Percentiles rank a stretch among this genome's conserved stretches.
Evolutionary conservation across 305 asterid genomes (phyloP).

Genomic region (Ilex paraguariensis): DNA sequence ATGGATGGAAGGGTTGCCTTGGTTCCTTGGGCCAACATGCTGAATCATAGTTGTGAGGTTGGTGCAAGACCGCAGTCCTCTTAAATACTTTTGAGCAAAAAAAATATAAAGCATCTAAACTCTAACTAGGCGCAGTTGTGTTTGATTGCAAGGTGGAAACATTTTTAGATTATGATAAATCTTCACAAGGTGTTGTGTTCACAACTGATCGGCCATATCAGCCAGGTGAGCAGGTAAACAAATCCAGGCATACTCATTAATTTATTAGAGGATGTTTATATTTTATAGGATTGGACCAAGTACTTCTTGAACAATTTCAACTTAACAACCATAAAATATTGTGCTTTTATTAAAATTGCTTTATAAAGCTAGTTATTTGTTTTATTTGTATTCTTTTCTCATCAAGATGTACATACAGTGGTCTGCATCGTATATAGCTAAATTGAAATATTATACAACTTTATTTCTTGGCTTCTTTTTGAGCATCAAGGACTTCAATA

Average conservation of each 20-base stretch:
- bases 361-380: too few relatives aligned
- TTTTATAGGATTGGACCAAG: background rate
- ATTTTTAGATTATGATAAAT: constrained; percentile 85
- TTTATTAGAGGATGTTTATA: constrained; percentile 6
- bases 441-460: too few relatives aligned
- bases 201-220: constrained; percentile 88
- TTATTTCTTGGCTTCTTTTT: too few relatives aligned
- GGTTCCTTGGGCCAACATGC: constrained; percentile 99
- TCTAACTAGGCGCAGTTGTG: constrained; percentile 17
- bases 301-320: background rate
- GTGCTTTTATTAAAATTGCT: too few relatives aligned
- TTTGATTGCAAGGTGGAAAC: constrained; percentile 60
- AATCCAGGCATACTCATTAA: constrained; percentile 16
- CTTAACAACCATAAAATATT: too few relatives aligned
- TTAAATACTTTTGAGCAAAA: constrained; percentile 6
- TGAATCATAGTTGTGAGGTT: constrained; percentile 88
- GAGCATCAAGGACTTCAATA: too few relatives aligned
- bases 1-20: constrained; percentile 85
- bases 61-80: constrained; percentile 14
- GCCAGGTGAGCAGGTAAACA: constrained; percentile 99
- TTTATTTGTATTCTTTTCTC: too few relatives aligned
- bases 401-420: too few relatives aligned
- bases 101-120: constrained; percentile 8
- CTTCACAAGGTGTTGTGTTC: constrained; percentile 86
- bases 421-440: too few relatives aligned